These are phyloP conservation scores for Leccinum angustisporum DNA, from an alignment of 1,284 basidiomycete species.

Conservation along the genomic window DNA sequence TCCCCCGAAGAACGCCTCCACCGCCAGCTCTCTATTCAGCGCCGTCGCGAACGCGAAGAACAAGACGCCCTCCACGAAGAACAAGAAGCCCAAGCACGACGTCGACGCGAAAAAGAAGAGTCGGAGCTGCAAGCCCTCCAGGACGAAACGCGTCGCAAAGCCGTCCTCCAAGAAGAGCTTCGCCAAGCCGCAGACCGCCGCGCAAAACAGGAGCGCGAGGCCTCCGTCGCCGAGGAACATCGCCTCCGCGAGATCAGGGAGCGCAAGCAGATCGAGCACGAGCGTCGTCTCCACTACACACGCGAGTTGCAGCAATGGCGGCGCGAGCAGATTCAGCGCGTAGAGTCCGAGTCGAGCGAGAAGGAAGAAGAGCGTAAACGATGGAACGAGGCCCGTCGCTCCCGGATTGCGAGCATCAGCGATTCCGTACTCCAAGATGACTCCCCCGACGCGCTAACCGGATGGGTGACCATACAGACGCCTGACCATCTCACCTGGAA, in stretches of 20 bases:
- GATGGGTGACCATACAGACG: conserved; percentile 68
- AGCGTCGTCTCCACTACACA: conserved; percentile 54
- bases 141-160: conserved; percentile 49
- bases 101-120: conserved; percentile 48
- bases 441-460: conserved; percentile 45
- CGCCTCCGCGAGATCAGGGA: conserved; percentile 46
- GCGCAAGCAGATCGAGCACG: conserved; percentile 48
- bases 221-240: conserved; percentile 52
- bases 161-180: conserved; percentile 50
- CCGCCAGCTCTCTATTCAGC: conserved; percentile 40
- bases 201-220: conserved; percentile 45
- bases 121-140: conserved; percentile 45
- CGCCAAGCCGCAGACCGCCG: conserved; percentile 47
- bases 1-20: conserved; percentile 45
- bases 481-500: conserved; percentile 61
- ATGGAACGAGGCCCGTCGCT: conserved; percentile 45
- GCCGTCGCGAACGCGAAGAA: conserved; percentile 49
- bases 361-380: conserved; percentile 45
- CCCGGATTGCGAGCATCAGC: conserved; percentile 45
- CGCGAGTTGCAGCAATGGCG: conserved; percentile 56
- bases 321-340: conserved; percentile 47
- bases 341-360: conserved; percentile 45
- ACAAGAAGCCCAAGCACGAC: conserved; percentile 45
- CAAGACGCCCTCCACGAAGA: conserved; percentile 49
- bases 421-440: conserved; percentile 43